These are phyloP conservation scores for Fonsecaea multimorphosa DNA, from an alignment of 2,329 filamentous ascomycete genomes.

Conservation along the genomic window DNA sequence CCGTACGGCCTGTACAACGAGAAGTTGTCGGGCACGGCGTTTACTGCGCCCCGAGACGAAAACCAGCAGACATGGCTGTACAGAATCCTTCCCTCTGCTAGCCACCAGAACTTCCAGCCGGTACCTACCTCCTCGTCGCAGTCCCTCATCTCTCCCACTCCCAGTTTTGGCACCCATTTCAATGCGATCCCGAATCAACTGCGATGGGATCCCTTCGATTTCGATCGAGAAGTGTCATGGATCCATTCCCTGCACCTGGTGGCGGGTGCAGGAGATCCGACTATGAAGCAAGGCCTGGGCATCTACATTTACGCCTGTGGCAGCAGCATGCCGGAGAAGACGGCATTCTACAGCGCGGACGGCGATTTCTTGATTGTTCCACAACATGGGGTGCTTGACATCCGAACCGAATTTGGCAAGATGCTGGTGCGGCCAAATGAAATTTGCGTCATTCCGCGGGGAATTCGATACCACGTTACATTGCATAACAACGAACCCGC, in stretches of 20 bases:
- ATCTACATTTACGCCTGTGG: slow-evolving; percentile 82
- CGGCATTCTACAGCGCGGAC: slow-evolving; percentile 84
- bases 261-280: slow-evolving; percentile 79
- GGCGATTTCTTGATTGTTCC: slow-evolving; percentile 78
- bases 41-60: slow-evolving; percentile 71
- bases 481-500: slow-evolving; percentile 66
- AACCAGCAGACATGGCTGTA: slow-evolving; percentile 78
- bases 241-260: slow-evolving; percentile 73
- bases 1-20: slow-evolving; percentile 82
- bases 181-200: slow-evolving; percentile 81
- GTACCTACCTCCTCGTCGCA: slow-evolving; percentile 55
- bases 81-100: slow-evolving; percentile 69
- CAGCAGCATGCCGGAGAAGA: slow-evolving; percentile 73
- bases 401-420: slow-evolving; percentile 77
- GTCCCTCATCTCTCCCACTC: slow-evolving; percentile 51
- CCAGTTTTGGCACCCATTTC: slow-evolving; percentile 63
- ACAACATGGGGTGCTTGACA: slow-evolving; percentile 75
- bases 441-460: slow-evolving; percentile 76
- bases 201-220: slow-evolving; percentile 78
- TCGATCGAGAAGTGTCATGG: slow-evolving; percentile 71
- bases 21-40: slow-evolving; percentile 74
- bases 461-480: slow-evolving; percentile 74
- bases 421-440: slow-evolving; percentile 78
- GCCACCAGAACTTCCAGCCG: slow-evolving; percentile 59
- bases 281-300: slow-evolving; percentile 77